These are phyloP conservation scores for Colletotrichum caudatum DNA, from an alignment of 2,329 filamentous ascomycete genomes.

Conservation along the genomic window DNA sequence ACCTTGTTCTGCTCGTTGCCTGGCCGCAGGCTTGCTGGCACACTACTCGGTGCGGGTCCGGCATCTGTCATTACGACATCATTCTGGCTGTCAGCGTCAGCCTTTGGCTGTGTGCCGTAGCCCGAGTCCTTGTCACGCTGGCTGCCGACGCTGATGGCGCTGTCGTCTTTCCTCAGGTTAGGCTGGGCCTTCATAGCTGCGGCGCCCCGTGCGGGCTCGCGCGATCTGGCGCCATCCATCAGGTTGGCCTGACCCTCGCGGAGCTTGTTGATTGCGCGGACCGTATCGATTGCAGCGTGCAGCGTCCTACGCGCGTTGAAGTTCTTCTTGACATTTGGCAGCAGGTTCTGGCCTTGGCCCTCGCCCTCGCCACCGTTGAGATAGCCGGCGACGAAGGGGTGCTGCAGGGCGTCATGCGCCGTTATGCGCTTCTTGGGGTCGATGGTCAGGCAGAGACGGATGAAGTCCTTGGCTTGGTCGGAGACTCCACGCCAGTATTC, in stretches of 20 bases:
- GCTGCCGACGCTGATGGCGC: constrained; percentile 55
- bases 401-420: constrained; percentile 80
- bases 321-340: constrained; percentile 79
- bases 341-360: constrained; percentile 72
- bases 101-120: constrained; percentile 58
- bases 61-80: constrained; percentile 65
- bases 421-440: constrained; percentile 91
- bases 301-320: constrained; percentile 77
- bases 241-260: constrained; percentile 71
- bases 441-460: constrained; percentile 90
- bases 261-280: constrained; percentile 78
- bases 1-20: constrained; percentile 68
- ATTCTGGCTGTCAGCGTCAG: constrained; percentile 48
- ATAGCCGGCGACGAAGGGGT: constrained; percentile 72
- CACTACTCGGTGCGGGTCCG: constrained; percentile 45
- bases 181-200: constrained; percentile 45
- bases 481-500: constrained; percentile 98
- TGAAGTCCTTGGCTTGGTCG: constrained; percentile 87
- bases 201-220: constrained; percentile 60
- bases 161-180: constrained; percentile 57
- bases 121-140: constrained; percentile 59
- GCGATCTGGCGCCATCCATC: constrained; percentile 71
- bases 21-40: constrained; percentile 66
- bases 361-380: constrained; percentile 58
- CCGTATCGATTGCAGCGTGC: constrained; percentile 78